These are phyloP conservation scores for Rutstroemia sp. DNA, from an alignment of 2,329 filamentous ascomycete species.

Conservation along the genomic window DNA sequence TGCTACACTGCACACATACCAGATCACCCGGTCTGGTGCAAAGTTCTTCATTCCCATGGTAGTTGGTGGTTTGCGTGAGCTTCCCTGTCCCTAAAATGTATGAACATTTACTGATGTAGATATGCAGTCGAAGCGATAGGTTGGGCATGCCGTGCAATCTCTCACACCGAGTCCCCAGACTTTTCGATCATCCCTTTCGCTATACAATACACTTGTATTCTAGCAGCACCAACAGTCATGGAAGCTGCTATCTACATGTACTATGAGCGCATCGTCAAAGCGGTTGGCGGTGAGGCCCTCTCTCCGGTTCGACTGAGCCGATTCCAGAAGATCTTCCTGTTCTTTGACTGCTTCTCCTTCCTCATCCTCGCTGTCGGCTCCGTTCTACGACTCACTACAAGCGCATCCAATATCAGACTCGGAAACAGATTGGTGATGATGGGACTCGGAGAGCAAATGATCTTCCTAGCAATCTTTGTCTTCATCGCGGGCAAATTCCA, in stretches of 20 bases:
- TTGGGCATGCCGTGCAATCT: neutral
- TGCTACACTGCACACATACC: neutral
- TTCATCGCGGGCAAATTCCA: slow-evolving; percentile 1
- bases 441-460: neutral
- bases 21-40: neutral
- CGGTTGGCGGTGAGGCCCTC: neutral
- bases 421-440: slow-evolving; percentile 1
- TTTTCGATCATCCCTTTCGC: slow-evolving; percentile 1
- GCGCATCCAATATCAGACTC: neutral
- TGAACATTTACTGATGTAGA: neutral
- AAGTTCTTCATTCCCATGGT: slow-evolving; percentile 2
- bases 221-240: slow-evolving; percentile 2
- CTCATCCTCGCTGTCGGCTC: neutral
- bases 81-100: neutral
- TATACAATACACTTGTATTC: slow-evolving; percentile 2
- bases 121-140: slow-evolving; percentile 2
- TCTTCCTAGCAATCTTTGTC: neutral
- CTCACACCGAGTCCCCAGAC: neutral
- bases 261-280: slow-evolving; percentile 1
- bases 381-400: neutral
- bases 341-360: slow-evolving; percentile 2
- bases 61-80: neutral
- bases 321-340: slow-evolving; percentile 1
- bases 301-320: neutral
- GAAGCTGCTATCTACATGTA: slow-evolving; percentile 3